Conservation (phyloP, 805 yeast species). For the Teunomyces panamensis region DNA sequence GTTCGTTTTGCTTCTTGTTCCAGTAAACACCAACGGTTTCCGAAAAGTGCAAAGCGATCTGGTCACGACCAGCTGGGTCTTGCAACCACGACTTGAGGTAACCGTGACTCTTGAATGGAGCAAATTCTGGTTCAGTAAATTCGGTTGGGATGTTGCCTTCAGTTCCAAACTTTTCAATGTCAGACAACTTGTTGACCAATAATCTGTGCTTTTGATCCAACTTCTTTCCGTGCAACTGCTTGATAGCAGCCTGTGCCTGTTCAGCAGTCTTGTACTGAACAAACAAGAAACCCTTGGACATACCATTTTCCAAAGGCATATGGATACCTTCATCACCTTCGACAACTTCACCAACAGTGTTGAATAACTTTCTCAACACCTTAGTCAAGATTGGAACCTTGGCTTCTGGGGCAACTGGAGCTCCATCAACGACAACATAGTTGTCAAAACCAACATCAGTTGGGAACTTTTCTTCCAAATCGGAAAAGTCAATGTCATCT, state of each 20-base stretch:
- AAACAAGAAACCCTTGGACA: conserved; percentile 82
- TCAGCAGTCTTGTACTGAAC: conserved; percentile 71
- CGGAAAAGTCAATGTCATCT: conserved; percentile 72
- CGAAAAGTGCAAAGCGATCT: conserved; percentile 73
- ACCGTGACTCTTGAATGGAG: conserved; percentile 72
- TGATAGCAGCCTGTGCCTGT: conserved; percentile 75
- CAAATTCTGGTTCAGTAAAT: conserved; percentile 68
- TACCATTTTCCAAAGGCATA: conserved; percentile 78
- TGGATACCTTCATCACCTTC: conserved; percentile 61
- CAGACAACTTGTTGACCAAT: conserved; percentile 76
- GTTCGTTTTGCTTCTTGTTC: conserved; percentile 71
- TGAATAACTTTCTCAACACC: conserved; percentile 78
- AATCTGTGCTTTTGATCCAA: conserved; percentile 91
- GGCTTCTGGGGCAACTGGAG: conserved; percentile 90
- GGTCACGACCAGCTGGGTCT: conserved; percentile 88
- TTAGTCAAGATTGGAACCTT: conserved; percentile 81
- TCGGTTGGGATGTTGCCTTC: conserved; percentile 59
- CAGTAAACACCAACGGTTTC: conserved; percentile 84
- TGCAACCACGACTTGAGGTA: conserved; percentile 88
- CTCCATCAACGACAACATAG: conserved; percentile 88
- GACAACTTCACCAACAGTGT: conserved; percentile 70
- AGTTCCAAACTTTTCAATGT: conserved; percentile 74
- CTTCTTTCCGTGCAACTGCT: conserved; percentile 80
- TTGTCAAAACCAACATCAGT: conserved; percentile 64
- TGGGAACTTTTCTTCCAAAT: conserved; percentile 73